phyloP scores from a whole-genome alignment of 352 stramenopile genomes.

The Plasmopara halstedii region DNA sequence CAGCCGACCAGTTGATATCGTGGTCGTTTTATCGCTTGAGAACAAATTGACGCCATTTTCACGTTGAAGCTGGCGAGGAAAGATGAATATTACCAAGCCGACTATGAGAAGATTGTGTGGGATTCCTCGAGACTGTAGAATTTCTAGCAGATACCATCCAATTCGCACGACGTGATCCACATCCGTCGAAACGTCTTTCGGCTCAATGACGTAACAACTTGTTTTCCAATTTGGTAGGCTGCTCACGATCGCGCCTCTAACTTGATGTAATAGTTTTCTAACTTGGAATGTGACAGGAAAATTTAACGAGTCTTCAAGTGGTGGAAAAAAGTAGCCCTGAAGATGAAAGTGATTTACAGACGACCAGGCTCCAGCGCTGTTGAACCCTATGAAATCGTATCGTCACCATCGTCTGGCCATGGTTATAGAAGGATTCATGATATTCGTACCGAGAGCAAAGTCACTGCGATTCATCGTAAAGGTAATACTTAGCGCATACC shows the following conservation, averaged over 20 bases:
- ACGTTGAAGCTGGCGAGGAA: constrained; percentile 44
- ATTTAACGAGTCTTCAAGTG: constrained; percentile 5
- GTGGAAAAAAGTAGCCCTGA: constrained; percentile 48
- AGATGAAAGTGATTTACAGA: constrained; percentile 76
- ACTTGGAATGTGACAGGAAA: constrained; percentile 39
- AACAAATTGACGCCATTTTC: constrained; percentile 33
- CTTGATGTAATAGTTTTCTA: constrained; percentile 23
- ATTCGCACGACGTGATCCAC: constrained; percentile 8
- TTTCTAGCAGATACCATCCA: constrained; percentile 33
- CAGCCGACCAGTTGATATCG: constrained; percentile 12
- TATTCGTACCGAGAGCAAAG: constrained; percentile 39
- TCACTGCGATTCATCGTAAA: constrained; percentile 17
- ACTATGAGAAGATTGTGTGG: constrained; percentile 56
- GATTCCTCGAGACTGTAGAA: constrained; percentile 29
- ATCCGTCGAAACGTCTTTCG: neutral
- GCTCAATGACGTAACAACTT: constrained; percentile 32
- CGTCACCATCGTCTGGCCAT: neutral
- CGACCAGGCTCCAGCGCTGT: constrained; percentile 66
- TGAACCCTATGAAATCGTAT: constrained; percentile 35
- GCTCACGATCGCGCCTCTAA: constrained; percentile 7
- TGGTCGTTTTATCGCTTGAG: neutral
- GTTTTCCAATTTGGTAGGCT: constrained; percentile 39
- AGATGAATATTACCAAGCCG: constrained; percentile 32
- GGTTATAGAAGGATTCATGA: neutral
- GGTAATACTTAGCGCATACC: constrained; percentile 18